Conservation (phyloP, 225 moss, liverwort and hornwort genomes). For the Ulota crispa region DNA sequence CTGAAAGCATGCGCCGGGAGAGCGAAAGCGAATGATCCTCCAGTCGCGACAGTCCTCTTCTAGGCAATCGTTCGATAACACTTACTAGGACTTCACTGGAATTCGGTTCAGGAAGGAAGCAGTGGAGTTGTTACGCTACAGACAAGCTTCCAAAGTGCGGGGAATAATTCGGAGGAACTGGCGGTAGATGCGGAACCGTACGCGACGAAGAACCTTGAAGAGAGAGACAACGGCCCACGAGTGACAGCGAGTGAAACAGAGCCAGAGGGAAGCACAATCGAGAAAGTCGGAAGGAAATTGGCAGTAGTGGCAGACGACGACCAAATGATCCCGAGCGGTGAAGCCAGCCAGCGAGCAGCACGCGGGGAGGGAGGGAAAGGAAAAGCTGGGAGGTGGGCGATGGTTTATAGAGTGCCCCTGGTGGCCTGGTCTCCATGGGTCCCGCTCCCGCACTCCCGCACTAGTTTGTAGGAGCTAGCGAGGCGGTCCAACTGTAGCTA, state of each 20-base stretch:
- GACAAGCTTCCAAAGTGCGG: background rate
- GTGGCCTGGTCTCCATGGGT: background rate
- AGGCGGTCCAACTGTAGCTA: too few species aligned
- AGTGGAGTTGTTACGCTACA: background rate
- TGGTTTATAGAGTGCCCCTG: conserved; percentile 23
- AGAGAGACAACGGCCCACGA: conserved; percentile 43
- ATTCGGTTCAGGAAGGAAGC: background rate
- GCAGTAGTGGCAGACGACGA: background rate
- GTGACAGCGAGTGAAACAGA: background rate
- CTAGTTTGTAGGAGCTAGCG: background rate
- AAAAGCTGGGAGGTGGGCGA: conserved; percentile 8
- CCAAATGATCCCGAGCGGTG: conserved; percentile 24
- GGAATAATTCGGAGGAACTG: conserved; percentile 23
- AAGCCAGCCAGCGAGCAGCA: background rate
- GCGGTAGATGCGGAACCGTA: conserved; percentile 41
- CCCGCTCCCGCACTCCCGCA: too few species aligned
- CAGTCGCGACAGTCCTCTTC: background rate
- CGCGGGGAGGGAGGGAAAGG: conserved; percentile 18
- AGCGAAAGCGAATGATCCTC: background rate
- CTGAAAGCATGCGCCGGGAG: background rate
- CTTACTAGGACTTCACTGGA: background rate
- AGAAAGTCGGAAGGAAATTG: conserved; percentile 21
- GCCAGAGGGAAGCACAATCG: background rate
- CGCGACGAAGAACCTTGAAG: conserved; percentile 24
- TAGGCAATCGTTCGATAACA: background rate